phyloP scores from a whole-genome alignment of 1,284 basidiomycete species.

The Austroboletus novae-zelandiae region DNA sequence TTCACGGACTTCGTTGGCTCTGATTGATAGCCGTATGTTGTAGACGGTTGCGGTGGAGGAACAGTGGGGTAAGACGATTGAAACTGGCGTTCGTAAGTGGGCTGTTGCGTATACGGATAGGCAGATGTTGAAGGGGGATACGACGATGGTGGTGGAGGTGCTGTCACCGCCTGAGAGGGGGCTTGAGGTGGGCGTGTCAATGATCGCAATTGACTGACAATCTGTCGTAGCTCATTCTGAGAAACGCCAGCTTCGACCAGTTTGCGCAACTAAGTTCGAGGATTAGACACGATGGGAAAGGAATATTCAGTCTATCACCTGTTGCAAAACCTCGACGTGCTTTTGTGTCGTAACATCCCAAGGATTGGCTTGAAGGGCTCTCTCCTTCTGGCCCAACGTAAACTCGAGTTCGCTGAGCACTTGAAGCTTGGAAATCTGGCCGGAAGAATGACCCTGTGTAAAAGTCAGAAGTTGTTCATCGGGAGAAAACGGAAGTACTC shows the following conservation, averaged over 20 bases:
- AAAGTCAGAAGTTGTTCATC: constrained; percentile 2
- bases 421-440: constrained; percentile 64
- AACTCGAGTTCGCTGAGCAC: constrained; percentile 81
- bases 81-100: constrained; percentile 23
- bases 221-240: constrained; percentile 76
- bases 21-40: constrained; percentile 22
- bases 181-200: constrained; percentile 48
- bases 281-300: constrained; percentile 8
- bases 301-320: constrained; percentile 46
- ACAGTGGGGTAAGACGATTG: constrained; percentile 17
- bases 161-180: constrained; percentile 34
- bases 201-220: constrained; percentile 71
- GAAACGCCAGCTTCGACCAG: constrained; percentile 80
- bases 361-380: constrained; percentile 60
- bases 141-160: constrained; percentile 19
- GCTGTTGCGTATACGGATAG: constrained; percentile 32
- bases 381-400: constrained; percentile 73
- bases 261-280: constrained; percentile 58
- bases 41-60: constrained; percentile 11
- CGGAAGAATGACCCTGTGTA: constrained; percentile 32
- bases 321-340: constrained; percentile 69
- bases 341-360: constrained; percentile 61
- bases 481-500: constrained; percentile 3
- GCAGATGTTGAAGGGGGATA: constrained; percentile 31
- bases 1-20: constrained; percentile 29